Evolutionary conservation across 495 filamentous ascomycete genomes (phyloP).

Genomic region (Penicillium pancosmium): DNA sequence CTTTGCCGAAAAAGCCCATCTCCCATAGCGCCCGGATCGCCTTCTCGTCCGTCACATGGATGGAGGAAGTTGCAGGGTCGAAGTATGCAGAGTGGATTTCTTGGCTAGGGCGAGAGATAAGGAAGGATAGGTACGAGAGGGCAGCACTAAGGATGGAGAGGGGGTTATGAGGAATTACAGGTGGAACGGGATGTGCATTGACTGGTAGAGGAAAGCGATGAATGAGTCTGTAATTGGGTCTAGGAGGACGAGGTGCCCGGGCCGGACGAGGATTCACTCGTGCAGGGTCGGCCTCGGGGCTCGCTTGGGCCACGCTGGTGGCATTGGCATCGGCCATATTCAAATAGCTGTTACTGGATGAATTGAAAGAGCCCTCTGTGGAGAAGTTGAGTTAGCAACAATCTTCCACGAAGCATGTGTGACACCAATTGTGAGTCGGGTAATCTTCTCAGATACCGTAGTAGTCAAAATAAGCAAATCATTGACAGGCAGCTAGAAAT

Average conservation of each 20-base stretch:
- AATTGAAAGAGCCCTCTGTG: constrained; percentile 11
- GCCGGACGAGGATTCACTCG: constrained; percentile 24
- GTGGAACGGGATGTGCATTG: constrained; percentile 76
- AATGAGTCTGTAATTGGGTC: constrained; percentile 68
- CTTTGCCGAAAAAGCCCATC: constrained; percentile 95
- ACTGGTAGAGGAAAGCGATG: constrained; percentile 82
- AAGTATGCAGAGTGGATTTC: constrained; percentile 75
- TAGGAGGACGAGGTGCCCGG: constrained; percentile 50
- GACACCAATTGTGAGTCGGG: constrained; percentile 11
- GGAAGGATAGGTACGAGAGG: constrained; percentile 73
- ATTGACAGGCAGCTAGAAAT: constrained; percentile 77
- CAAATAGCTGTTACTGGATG: constrained; percentile 19
- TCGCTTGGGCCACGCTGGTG: constrained; percentile 19
- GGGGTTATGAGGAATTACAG: constrained; percentile 89
- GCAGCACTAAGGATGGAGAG: constrained; percentile 79
- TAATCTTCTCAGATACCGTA: constrained; percentile 94
- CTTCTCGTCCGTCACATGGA: constrained; percentile 78
- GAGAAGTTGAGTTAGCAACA: constrained; percentile 28
- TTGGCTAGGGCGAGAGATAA: constrained; percentile 69
- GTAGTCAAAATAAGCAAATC: constrained; percentile 81
- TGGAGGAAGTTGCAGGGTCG: constrained; percentile 74
- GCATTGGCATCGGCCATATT: constrained; percentile 21
- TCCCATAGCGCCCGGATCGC: constrained; percentile 87
- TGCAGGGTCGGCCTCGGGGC: constrained; percentile 11
- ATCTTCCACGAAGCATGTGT: constrained; percentile 13